A percentile compares a stretch with the other conserved stretches of the same genome.
phyloP scores from a whole-genome alignment of 192 early-diverging fungal species.

The Spinellus fusiger region DNA sequence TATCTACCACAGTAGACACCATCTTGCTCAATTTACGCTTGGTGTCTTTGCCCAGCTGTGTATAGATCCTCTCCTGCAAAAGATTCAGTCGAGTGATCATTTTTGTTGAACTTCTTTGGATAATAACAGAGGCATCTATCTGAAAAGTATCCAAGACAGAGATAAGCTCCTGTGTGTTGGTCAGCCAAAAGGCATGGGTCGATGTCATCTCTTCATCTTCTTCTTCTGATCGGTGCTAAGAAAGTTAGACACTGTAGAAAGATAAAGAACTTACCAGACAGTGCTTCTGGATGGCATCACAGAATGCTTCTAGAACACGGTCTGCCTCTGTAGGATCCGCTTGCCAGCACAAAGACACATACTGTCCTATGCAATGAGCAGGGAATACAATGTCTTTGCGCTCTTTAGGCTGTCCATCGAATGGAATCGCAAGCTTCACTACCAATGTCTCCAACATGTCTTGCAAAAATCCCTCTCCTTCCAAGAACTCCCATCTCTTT shows the following conservation, averaged over 20 bases:
- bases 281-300: slow-evolving; percentile 71
- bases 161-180: slow-evolving; percentile 90
- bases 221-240: too few species aligned
- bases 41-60: slow-evolving; percentile 28
- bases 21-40: slow-evolving; percentile 40
- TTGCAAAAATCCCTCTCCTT: slow-evolving; percentile 52
- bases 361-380: slow-evolving; percentile 84
- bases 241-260: too few species aligned
- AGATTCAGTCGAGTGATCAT: slow-evolving; percentile 38
- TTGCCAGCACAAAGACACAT: slow-evolving; percentile 77
- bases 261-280: slow-evolving; percentile 38
- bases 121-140: slow-evolving; percentile 59
- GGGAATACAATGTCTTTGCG: slow-evolving; percentile 91
- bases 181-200: slow-evolving; percentile 90
- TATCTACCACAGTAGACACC: slow-evolving; percentile 89
- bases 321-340: slow-evolving; percentile 76
- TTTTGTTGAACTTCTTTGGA: slow-evolving; percentile 65
- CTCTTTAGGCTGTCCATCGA: not conserved
- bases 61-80: slow-evolving; percentile 51
- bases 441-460: slow-evolving; percentile 88
- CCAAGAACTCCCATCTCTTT: slow-evolving; percentile 10
- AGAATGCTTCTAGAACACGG: slow-evolving; percentile 74
- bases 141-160: slow-evolving; percentile 51
- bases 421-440: slow-evolving; percentile 48
- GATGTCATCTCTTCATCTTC: slow-evolving; percentile 69